Evolutionary conservation across 768 basidiomycete species (phyloP).

Genomic region (Lentinula raphanica): DNA sequence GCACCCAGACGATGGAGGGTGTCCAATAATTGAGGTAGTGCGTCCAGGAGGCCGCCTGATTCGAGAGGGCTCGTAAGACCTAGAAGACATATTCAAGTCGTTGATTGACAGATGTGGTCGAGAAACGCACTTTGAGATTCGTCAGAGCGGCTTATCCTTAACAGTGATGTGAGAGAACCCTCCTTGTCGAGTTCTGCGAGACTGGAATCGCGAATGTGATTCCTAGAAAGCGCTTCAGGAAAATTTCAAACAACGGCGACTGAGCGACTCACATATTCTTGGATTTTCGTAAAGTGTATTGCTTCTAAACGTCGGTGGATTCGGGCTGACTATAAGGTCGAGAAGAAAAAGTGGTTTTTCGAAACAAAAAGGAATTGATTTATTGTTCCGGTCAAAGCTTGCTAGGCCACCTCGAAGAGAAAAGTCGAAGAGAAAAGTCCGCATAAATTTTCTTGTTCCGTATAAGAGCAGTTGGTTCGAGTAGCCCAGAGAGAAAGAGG

Average conservation of each 20-base stretch:
- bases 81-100: background rate
- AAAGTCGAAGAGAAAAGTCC: no score
- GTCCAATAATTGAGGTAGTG: background rate
- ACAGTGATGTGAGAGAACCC: background rate
- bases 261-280: background rate
- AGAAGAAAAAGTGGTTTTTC: background rate
- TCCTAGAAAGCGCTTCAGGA: background rate
- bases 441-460: no score
- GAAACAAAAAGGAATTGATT: no score
- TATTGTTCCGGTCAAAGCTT: background rate
- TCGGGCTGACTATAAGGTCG: background rate
- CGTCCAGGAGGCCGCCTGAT: background rate
- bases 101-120: background rate
- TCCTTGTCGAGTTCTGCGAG: background rate
- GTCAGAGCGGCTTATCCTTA: background rate
- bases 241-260: background rate
- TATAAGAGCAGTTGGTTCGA: no score
- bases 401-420: background rate
- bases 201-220: background rate
- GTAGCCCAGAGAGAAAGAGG: no score
- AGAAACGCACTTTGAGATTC: background rate
- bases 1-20: background rate
- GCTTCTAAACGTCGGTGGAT: no score
- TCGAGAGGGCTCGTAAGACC: background rate
- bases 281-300: no score